Evolutionary conservation across 2,329 filamentous ascomycete species (phyloP).

Genomic region (Claviceps sp.): DNA sequence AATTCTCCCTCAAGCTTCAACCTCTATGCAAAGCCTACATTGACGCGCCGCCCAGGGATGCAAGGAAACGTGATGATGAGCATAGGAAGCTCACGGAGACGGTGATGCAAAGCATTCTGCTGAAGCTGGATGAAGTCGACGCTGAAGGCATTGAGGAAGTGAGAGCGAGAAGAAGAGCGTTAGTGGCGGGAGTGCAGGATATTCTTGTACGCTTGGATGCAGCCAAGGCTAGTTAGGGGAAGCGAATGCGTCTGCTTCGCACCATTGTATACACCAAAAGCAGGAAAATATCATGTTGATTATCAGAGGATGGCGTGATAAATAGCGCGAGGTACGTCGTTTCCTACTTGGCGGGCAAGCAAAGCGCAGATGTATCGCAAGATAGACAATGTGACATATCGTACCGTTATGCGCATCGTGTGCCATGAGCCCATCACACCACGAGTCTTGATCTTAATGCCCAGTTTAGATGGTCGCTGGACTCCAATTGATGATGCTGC

Average conservation of each 20-base stretch:
- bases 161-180: constrained; percentile 51
- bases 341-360: background rate
- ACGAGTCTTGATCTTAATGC: background rate
- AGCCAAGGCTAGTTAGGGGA: constrained; percentile 13
- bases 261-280: background rate
- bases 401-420: background rate
- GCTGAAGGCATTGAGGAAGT: constrained; percentile 55
- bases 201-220: constrained; percentile 52
- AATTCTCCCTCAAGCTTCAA: constrained; percentile 51
- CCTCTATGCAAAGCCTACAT: constrained; percentile 52
- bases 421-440: background rate
- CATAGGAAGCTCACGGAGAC: constrained; percentile 65
- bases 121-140: constrained; percentile 68
- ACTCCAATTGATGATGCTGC: too few relatives aligned
- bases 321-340: background rate
- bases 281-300: background rate
- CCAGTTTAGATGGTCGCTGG: background rate
- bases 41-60: constrained; percentile 47
- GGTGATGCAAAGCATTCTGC: constrained; percentile 58
- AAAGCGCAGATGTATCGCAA: background rate
- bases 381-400: background rate
- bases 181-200: constrained; percentile 59
- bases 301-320: background rate
- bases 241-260: background rate
- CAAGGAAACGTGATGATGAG: constrained; percentile 57